Percentiles rank a stretch among this genome's conserved stretches.
phyloP scores from a whole-genome alignment of 306 rosid species.

The Abrus precatorius region DNA sequence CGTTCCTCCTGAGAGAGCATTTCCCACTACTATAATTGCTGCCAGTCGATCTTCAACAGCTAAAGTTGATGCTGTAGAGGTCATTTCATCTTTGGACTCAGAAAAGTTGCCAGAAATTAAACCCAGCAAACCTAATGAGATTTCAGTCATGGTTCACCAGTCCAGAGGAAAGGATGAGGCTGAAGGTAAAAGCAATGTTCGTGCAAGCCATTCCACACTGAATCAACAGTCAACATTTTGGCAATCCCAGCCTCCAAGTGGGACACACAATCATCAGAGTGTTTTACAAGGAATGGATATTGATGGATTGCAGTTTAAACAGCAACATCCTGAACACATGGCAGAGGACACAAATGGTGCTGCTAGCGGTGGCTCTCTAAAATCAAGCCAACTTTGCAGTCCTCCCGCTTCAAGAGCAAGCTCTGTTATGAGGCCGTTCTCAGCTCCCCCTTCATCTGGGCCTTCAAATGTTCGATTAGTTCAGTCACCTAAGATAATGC shows the following conservation, averaged over 20 bases:
- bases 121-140: slow-evolving; percentile 60
- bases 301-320: slow-evolving; percentile 54
- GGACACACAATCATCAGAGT: slow-evolving; percentile 54
- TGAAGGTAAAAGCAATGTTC: slow-evolving; percentile 62
- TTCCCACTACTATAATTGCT: slow-evolving; percentile 87
- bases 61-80: slow-evolving; percentile 69
- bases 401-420: slow-evolving; percentile 55
- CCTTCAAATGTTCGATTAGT: slow-evolving; percentile 53
- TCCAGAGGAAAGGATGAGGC: slow-evolving; percentile 63
- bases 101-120: slow-evolving; percentile 71
- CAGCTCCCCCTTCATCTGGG: slow-evolving; percentile 55
- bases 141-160: slow-evolving; percentile 60
- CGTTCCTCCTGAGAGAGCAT: slow-evolving; percentile 98
- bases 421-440: slow-evolving; percentile 55
- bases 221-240: slow-evolving; percentile 64
- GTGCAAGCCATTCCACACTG: slow-evolving; percentile 47
- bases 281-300: slow-evolving; percentile 66
- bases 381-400: slow-evolving; percentile 58
- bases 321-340: slow-evolving; percentile 59
- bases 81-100: slow-evolving; percentile 57
- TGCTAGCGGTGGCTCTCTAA: slow-evolving; percentile 43
- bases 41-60: slow-evolving; percentile 78
- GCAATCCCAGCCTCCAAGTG: slow-evolving; percentile 67
- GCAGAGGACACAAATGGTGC: slow-evolving; percentile 54
- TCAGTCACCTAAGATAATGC: slow-evolving; percentile 56